Conservation (phyloP, 129 eudicot species). For the Chrysanthemum makinoi region DNA sequence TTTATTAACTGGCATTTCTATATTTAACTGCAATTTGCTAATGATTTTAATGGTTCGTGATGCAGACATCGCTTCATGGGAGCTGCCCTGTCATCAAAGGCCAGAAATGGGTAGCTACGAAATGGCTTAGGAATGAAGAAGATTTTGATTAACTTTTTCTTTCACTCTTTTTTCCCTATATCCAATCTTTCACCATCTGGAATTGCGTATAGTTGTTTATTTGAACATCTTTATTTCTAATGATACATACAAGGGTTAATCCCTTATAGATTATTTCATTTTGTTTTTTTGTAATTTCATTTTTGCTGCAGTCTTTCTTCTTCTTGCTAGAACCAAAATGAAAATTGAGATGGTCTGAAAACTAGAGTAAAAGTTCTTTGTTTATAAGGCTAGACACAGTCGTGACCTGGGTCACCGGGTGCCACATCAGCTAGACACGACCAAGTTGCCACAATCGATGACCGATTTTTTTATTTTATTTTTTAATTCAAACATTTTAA, state of each 20-base stretch:
- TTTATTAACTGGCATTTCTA: background rate
- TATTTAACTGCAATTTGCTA: background rate
- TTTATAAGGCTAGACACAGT: no score
- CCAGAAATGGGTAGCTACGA: conserved; percentile 98
- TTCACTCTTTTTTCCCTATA: background rate
- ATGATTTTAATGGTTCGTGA: background rate
- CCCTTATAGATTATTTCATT: conserved; percentile 1
- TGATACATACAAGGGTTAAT: conserved; percentile 2
- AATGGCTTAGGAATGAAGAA: conserved; percentile 88
- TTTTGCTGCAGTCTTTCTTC: background rate
- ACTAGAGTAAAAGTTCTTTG: background rate
- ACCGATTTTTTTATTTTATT: no score
- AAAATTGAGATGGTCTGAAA: background rate
- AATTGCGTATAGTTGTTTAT: conserved; percentile 12
- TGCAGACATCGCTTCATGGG: conserved; percentile 90
- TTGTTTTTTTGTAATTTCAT: background rate
- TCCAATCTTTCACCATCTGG: background rate
- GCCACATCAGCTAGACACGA: no score
- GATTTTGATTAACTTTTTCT: conserved; percentile 38
- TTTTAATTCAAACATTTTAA: no score
- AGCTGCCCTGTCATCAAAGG: conserved; percentile 91
- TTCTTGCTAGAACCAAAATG: background rate
- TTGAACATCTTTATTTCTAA: conserved; percentile 15
- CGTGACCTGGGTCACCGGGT: no score
- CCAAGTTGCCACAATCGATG: no score